phyloP scores from a whole-genome alignment of 148 eudicot species.

The Nepenthes mirabilis region DNA sequence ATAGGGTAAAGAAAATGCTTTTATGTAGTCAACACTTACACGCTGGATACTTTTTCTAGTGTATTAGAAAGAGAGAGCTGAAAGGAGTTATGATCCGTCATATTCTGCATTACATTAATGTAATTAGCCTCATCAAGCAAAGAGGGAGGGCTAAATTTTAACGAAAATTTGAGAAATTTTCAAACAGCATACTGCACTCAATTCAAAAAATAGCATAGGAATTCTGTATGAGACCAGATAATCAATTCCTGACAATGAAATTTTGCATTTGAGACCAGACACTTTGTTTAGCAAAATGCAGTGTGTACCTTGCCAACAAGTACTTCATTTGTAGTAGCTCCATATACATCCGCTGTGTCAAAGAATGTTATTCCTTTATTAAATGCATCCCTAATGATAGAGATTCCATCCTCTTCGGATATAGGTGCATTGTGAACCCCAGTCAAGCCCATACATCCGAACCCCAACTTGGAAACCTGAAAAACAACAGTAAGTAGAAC shows the following conservation, averaged over 20 bases:
- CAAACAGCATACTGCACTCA: too few relatives aligned
- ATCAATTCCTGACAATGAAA: neutral
- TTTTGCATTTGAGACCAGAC: neutral
- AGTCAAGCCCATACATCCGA: slow-evolving; percentile 47
- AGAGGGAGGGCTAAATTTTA: too few relatives aligned
- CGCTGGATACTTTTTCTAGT: too few relatives aligned
- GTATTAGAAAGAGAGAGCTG: too few relatives aligned
- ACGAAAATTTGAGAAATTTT: too few relatives aligned
- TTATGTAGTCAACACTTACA: too few relatives aligned
- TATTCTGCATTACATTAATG: too few relatives aligned
- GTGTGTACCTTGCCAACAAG: slow-evolving; percentile 54
- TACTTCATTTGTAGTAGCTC: slow-evolving; percentile 41
- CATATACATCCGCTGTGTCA: slow-evolving; percentile 64
- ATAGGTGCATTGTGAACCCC: slow-evolving; percentile 33
- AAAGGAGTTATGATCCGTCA: too few relatives aligned
- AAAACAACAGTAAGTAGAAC: neutral
- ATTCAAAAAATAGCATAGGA: too few relatives aligned
- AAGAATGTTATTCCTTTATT: slow-evolving; percentile 54
- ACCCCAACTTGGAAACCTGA: slow-evolving; percentile 54
- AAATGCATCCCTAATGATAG: slow-evolving; percentile 47
- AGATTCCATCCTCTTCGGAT: slow-evolving; percentile 44
- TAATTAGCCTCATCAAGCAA: too few relatives aligned
- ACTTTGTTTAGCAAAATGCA: neutral
- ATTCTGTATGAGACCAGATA: neutral
- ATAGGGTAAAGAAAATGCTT: too few relatives aligned